Percentiles rank a stretch among this genome's conserved stretches.
Evolutionary conservation across 2,329 filamentous ascomycete genomes (phyloP).

Genomic region (Cladosporium sp.): DNA sequence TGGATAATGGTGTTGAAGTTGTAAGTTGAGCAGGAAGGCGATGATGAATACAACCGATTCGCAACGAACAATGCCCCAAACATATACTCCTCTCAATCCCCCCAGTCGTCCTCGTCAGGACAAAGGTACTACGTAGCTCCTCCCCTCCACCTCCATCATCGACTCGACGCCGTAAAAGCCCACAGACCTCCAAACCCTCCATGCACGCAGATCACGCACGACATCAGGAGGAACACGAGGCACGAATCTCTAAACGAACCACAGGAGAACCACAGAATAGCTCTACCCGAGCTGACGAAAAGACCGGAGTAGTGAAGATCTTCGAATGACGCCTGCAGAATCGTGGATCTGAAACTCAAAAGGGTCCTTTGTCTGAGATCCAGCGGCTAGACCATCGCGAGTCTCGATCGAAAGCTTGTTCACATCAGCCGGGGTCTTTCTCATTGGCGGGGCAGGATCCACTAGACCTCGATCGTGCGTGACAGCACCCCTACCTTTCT

Average conservation of each 20-base stretch:
- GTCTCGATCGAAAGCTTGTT: constrained; percentile 13
- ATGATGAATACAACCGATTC: neutral
- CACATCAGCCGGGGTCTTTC: neutral
- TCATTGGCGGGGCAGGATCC: neutral
- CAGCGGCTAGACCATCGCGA: neutral
- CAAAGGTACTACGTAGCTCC: neutral
- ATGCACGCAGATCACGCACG: constrained; percentile 3
- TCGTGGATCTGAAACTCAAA: neutral
- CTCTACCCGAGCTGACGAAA: neutral
- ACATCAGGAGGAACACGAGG: neutral
- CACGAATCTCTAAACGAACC: neutral
- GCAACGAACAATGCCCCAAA: no score
- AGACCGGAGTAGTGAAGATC: neutral
- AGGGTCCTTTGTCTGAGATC: neutral
- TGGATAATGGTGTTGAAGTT: neutral
- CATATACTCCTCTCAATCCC: no score
- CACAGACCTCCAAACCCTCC: neutral
- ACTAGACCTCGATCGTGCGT: neutral
- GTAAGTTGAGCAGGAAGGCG: neutral
- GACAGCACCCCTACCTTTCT: neutral
- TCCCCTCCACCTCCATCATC: constrained; percentile 3
- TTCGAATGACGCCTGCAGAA: neutral
- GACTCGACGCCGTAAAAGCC: neutral
- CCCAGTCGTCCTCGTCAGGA: neutral
- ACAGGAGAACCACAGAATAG: no score